Evolutionary conservation across 306 rosid species (phyloP).

Genomic region (Lathyrus oleraceus): DNA sequence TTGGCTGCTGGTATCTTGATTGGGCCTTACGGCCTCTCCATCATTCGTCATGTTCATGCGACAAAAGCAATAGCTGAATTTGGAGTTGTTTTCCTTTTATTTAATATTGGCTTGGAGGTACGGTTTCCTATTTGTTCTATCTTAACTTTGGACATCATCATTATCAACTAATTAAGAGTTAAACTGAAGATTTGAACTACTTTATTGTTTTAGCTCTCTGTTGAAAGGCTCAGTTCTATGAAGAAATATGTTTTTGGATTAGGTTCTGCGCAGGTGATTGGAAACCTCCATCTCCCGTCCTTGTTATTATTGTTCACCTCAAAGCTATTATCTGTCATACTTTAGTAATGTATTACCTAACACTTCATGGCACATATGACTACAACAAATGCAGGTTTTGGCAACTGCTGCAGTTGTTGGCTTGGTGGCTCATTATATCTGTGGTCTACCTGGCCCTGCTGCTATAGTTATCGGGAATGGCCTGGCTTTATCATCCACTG

Average conservation of each 20-base stretch:
- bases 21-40: slow-evolving; percentile 98
- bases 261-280: slow-evolving; percentile 96
- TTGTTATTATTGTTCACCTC: slow-evolving; percentile 23
- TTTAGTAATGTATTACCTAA: slow-evolving; percentile 32
- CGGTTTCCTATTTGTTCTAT: slow-evolving; percentile 38
- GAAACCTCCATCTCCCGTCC: slow-evolving; percentile 32
- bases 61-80: slow-evolving; percentile 99
- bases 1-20: slow-evolving; percentile 98
- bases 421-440: slow-evolving; percentile 73
- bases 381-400: slow-evolving; percentile 75
- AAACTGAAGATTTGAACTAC: slow-evolving; percentile 45
- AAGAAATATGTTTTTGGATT: slow-evolving; percentile 99
- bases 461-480: slow-evolving; percentile 99
- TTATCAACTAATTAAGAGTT: slow-evolving; percentile 32
- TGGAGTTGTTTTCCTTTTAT: slow-evolving; percentile 97
- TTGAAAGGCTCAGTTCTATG: slow-evolving; percentile 99
- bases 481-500: slow-evolving; percentile 95
- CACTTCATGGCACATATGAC: slow-evolving; percentile 36
- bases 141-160: slow-evolving; percentile 30
- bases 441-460: slow-evolving; percentile 91
- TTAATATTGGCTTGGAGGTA: slow-evolving; percentile 99
- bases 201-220: slow-evolving; percentile 77
- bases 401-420: slow-evolving; percentile 87
- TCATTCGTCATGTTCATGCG: slow-evolving; percentile 95
- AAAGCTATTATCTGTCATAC: slow-evolving; percentile 19